Percentiles rank a stretch among this genome's conserved stretches.
These are phyloP conservation scores for Beta lomatogona DNA, from an alignment of 179 eudicot genomes.

Conservation along the genomic window DNA sequence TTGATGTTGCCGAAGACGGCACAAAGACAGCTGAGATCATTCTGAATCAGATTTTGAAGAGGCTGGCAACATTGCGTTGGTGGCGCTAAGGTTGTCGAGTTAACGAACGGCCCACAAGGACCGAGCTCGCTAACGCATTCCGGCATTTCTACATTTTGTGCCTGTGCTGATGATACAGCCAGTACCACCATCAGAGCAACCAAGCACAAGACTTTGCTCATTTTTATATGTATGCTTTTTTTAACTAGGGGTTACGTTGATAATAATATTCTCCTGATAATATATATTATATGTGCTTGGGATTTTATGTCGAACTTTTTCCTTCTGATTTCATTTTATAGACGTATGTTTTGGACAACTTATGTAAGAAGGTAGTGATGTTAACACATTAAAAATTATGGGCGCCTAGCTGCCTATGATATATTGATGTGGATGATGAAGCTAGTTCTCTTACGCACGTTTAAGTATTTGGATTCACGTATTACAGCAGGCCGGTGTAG, in stretches of 20 bases:
- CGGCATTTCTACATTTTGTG: neutral
- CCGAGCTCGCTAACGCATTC: neutral
- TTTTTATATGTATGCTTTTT: neutral
- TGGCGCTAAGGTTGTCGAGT: constrained; percentile 1
- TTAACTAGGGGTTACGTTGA: neutral
- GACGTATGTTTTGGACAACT: too few species aligned
- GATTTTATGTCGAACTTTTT: too few species aligned
- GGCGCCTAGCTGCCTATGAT: too few species aligned
- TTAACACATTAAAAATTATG: too few species aligned
- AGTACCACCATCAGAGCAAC: constrained; percentile 9
- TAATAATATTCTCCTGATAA: neutral
- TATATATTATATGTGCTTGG: neutral
- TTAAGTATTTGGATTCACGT: too few species aligned
- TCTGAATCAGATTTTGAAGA: neutral
- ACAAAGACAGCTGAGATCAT: neutral
- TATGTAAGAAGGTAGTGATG: too few species aligned
- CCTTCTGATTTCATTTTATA: too few species aligned
- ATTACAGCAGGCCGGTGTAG: too few species aligned
- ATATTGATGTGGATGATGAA: too few species aligned
- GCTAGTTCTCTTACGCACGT: too few species aligned
- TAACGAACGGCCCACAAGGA: constrained; percentile 5
- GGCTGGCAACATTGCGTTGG: neutral
- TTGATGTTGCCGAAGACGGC: neutral
- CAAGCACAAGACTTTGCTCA: constrained; percentile 16
- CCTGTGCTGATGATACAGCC: constrained; percentile 6